phyloP scores from a whole-genome alignment of 2,329 filamentous ascomycete species.

The Phaeosphaeria sp. region DNA sequence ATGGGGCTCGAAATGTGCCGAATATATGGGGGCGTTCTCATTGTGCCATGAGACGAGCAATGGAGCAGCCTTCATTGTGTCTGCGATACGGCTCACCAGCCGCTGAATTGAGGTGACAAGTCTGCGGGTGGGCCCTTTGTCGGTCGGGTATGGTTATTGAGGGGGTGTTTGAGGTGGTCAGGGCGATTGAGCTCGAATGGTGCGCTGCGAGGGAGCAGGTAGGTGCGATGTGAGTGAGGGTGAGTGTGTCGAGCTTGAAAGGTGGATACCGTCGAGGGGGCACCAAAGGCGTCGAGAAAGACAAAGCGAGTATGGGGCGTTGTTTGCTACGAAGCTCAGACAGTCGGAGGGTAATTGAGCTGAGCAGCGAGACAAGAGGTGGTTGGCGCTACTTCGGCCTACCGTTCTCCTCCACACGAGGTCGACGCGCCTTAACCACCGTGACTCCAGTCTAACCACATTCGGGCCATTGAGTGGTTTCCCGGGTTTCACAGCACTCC shows the following conservation, averaged over 20 bases:
- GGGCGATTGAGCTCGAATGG: conserved; percentile 14
- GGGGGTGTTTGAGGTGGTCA: conserved; percentile 5
- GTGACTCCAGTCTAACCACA: neutral
- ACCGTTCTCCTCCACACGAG: conserved; percentile 15
- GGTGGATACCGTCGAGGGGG: neutral
- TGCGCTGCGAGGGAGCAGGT: conserved; percentile 15
- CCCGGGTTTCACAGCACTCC: neutral
- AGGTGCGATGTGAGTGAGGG: conserved; percentile 18
- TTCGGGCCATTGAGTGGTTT: neutral
- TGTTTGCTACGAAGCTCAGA: neutral
- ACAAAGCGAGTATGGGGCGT: neutral
- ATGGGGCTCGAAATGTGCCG: conserved; percentile 91
- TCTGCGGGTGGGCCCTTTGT: neutral
- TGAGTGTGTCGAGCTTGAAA: conserved; percentile 11
- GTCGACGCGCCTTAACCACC: conserved; percentile 8
- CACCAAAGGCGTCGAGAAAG: neutral
- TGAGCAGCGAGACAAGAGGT: conserved; percentile 6
- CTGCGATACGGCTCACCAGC: conserved; percentile 28
- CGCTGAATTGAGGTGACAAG: conserved; percentile 7
- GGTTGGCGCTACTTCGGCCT: conserved; percentile 18
- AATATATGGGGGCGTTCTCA: conserved; percentile 95
- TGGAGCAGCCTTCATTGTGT: conserved; percentile 88
- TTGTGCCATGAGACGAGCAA: conserved; percentile 99
- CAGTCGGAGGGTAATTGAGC: conserved; percentile 20
- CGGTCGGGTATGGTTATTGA: neutral